phyloP scores from a whole-genome alignment of 2,329 filamentous ascomycete species.

The Colletotrichum camelliae region DNA sequence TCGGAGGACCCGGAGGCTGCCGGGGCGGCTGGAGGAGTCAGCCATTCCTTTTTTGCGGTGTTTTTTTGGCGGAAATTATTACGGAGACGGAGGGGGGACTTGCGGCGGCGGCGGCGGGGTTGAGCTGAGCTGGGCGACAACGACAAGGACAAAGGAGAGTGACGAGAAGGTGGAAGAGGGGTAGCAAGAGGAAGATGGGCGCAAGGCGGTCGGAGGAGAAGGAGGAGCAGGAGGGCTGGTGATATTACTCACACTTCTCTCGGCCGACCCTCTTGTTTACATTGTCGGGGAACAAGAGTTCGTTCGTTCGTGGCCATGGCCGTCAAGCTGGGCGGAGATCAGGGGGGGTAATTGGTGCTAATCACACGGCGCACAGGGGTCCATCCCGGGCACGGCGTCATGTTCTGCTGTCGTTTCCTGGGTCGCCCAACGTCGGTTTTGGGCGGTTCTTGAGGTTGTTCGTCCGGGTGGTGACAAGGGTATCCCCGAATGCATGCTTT shows the following conservation, averaged over 20 bases:
- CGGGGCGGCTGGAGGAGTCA: slow-evolving; percentile 28
- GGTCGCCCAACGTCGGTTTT: background rate
- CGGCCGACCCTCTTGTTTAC: slow-evolving; percentile 3
- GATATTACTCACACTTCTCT: slow-evolving; percentile 8
- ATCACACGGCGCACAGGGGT: slow-evolving; percentile 6
- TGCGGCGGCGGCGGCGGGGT: background rate
- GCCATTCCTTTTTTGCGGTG: slow-evolving; percentile 23
- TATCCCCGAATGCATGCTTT: background rate
- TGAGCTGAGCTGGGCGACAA: background rate
- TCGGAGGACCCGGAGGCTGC: slow-evolving; percentile 34
- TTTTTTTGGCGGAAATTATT: background rate
- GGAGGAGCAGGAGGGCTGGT: background rate
- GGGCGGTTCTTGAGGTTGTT: background rate
- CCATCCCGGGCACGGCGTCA: background rate
- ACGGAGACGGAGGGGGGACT: background rate
- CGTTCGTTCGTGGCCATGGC: background rate
- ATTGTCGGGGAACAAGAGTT: background rate
- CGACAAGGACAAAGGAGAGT: background rate
- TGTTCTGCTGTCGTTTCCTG: background rate
- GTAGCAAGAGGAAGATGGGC: background rate
- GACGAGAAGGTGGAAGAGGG: background rate
- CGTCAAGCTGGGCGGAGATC: background rate
- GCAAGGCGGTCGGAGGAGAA: background rate
- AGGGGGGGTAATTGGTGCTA: background rate
- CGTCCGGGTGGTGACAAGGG: background rate